Evolutionary conservation across 257 asterid genomes (phyloP), one percentile per base, ranked within the genome.

Genomic region (Misopates orontium): DNA sequence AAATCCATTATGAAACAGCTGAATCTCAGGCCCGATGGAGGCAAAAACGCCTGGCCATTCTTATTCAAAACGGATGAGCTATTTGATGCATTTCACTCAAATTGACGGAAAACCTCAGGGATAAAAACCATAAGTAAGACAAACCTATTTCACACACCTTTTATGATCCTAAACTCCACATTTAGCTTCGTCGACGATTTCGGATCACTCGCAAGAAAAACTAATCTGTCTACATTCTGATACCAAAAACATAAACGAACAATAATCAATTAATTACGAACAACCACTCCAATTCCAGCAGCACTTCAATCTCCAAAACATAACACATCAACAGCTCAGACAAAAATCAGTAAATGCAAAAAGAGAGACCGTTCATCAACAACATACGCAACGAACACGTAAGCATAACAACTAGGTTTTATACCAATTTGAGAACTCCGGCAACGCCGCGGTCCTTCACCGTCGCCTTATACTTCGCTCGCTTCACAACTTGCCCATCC

Each of bases 401-500:
- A 62, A 49, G 62, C 50, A 18, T 20, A 48, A 18, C 14, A 50
- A 22, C 42, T 56, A 77, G 52, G 71, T 54, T 50, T 40, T 10
- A 54, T 87, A 93, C 99, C 99, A 93, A 40, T 67, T 76, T 78
- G 74, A 90, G 77, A 71, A 83, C 77, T 52, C 99, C 99, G 68
- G 95, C 75, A 54, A 80, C 81, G 32, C 99, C 96, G 13, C 87
- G 83, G 59, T 75, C 95, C 85, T 86, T 90, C 28, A 76, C 78
- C 10, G 95, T 60, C 21, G 89, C 52, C 80, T 88, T 93, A 64
- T 90, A 84, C 84, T 77, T 84, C 10, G 89, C 95, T 52, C 87
- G 87, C 88, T 87, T 93, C 28, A 81, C 71, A 64, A 90, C 85
- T 75, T 82, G 87, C 72, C 70, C 74, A 60, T 86, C 99, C 56